Percentiles rank a stretch among this genome's conserved stretches.
Conservation (phyloP, 768 basidiomycete species). For the Tulasnella sp. region DNA sequence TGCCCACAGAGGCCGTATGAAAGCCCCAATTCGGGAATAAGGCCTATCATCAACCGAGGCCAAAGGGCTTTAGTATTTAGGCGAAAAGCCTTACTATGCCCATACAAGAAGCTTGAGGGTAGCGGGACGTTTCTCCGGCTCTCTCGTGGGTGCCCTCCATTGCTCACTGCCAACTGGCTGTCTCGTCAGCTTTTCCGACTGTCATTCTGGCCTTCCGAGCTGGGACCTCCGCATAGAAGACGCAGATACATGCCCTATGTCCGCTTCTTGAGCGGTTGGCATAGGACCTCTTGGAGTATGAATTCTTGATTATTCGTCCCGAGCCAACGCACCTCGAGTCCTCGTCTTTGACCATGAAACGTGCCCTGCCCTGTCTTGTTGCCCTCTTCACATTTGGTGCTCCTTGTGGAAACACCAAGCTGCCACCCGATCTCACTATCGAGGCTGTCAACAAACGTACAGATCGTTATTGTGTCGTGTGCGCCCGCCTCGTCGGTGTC, state of each 20-base stretch:
- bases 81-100: background rate
- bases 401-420: background rate
- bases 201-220: background rate
- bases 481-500: background rate
- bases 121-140: background rate
- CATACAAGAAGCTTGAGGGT: background rate
- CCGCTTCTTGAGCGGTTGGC: background rate
- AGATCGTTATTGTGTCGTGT: background rate
- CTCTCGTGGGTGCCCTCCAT: background rate
- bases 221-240: background rate
- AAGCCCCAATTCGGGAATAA: background rate
- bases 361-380: background rate
- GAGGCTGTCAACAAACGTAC: background rate
- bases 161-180: background rate
- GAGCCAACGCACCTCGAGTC: conserved; percentile 1
- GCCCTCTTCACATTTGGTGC: background rate
- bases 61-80: background rate
- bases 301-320: background rate
- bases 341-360: background rate
- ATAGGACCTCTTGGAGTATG: no score
- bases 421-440: conserved; percentile 12
- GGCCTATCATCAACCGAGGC: background rate
- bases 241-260: background rate
- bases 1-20: background rate
- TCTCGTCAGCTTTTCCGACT: background rate